phyloP scores from a whole-genome alignment of 305 asterid species.

The Solanum hybrid region DNA sequence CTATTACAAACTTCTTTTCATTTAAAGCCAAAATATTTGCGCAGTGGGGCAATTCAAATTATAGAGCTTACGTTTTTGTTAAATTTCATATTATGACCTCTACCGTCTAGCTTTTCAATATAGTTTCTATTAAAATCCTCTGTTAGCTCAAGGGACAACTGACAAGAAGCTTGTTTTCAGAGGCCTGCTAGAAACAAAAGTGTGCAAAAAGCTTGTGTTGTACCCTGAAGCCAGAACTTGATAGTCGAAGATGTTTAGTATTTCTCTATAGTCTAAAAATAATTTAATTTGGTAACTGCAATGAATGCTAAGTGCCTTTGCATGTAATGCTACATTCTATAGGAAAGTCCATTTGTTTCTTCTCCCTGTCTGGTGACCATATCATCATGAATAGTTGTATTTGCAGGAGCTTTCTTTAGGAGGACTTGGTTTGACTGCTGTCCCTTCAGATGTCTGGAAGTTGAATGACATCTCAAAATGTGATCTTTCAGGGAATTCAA shows the following conservation, averaged over 20 bases:
- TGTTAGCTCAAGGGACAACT: background rate
- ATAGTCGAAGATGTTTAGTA: background rate
- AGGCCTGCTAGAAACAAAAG: background rate
- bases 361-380: background rate
- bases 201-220: background rate
- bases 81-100: background rate
- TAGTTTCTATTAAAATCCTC: background rate
- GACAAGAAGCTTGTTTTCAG: background rate
- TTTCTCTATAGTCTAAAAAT: background rate
- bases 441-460: conserved; percentile 80
- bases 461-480: conserved; percentile 57
- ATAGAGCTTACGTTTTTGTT: background rate
- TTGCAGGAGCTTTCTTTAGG: conserved; percentile 81
- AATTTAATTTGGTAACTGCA: background rate
- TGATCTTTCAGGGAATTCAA: conserved; percentile 68
- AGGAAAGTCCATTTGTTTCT: background rate
- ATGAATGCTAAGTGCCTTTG: background rate
- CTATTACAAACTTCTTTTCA: background rate
- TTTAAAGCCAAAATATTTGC: background rate
- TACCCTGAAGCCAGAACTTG: background rate
- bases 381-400: conserved; percentile 1
- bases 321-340: background rate
- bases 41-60: background rate
- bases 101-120: background rate
- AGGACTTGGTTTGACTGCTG: conserved; percentile 49